These are phyloP conservation scores for Septoria petroselini DNA, from an alignment of 2,329 filamentous ascomycete genomes.

Conservation along the genomic window DNA sequence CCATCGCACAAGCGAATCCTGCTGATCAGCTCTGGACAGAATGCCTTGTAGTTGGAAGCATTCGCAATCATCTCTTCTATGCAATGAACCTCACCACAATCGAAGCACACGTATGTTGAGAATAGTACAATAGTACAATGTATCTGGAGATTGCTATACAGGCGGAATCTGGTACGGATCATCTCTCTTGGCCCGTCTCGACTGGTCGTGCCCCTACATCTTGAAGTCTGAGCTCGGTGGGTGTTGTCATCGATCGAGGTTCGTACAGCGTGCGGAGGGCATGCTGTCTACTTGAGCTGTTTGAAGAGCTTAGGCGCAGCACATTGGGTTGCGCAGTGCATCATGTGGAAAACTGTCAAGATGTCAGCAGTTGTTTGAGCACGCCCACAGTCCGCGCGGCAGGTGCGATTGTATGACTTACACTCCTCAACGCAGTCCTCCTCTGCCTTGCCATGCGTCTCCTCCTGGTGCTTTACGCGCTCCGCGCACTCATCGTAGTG, in stretches of 20 bases:
- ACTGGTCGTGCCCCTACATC: slow-evolving; percentile 3
- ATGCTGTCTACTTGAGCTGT: slow-evolving; percentile 70
- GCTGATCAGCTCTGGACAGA: too few species aligned
- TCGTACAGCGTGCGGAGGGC: not conserved
- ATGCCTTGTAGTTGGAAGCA: too few species aligned
- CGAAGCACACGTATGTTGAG: not conserved
- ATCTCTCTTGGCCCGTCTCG: slow-evolving; percentile 5
- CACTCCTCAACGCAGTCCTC: slow-evolving; percentile 99
- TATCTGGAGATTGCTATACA: slow-evolving; percentile 39
- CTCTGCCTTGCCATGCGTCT: slow-evolving; percentile 69
- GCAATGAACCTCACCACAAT: too few species aligned
- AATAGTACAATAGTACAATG: slow-evolving; percentile 33
- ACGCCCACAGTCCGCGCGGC: not conserved
- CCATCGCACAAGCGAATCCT: too few species aligned
- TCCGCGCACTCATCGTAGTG: slow-evolving; percentile 98
- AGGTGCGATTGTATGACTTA: slow-evolving; percentile 53
- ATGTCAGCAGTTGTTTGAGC: slow-evolving; percentile 9
- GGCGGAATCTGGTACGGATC: slow-evolving; percentile 25
- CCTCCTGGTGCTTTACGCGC: slow-evolving; percentile 74
- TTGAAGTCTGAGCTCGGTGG: not conserved
- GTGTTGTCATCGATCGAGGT: slow-evolving; percentile 4
- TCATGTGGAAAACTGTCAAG: slow-evolving; percentile 87
- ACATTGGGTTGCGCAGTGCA: slow-evolving; percentile 89
- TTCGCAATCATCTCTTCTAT: too few species aligned
- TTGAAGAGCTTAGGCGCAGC: slow-evolving; percentile 95